phyloP scores from a whole-genome alignment of 208 protist species.

The Eutreptiella sp. region DNA sequence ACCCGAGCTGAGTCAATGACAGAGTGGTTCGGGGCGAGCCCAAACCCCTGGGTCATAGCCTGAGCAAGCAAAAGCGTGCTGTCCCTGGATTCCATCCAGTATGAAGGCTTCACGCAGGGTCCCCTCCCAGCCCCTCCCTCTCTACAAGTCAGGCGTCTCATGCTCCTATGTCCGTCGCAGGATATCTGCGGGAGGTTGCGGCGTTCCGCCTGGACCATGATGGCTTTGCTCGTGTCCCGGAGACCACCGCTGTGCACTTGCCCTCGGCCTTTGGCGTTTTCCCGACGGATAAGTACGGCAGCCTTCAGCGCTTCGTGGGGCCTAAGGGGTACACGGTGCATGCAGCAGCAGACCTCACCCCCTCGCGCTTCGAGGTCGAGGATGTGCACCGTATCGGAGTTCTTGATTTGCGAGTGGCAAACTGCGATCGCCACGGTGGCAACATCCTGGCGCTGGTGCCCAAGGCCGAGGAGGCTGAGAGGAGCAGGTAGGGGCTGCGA shows the following conservation, averaged over 20 bases:
- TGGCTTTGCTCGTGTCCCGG: conserved; percentile 53
- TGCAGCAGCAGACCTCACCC: conserved; percentile 56
- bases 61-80: too few relatives aligned
- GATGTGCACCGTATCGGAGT: conserved; percentile 59
- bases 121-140: too few relatives aligned
- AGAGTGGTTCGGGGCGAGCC: too few relatives aligned
- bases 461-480: not conserved
- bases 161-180: too few relatives aligned
- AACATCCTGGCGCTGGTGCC: conserved; percentile 56
- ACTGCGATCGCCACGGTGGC: conserved; percentile 63
- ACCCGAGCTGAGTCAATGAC: too few relatives aligned
- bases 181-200: conserved; percentile 54
- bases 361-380: conserved; percentile 48
- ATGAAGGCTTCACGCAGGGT: too few relatives aligned
- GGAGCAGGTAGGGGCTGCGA: too few relatives aligned
- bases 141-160: too few relatives aligned
- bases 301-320: conserved; percentile 51
- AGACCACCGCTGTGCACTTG: conserved; percentile 48
- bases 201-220: conserved; percentile 57
- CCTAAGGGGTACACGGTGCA: conserved; percentile 48
- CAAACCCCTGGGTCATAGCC: too few relatives aligned
- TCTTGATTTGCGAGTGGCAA: conserved; percentile 62
- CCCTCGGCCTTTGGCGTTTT: not conserved
- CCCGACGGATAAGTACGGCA: conserved; percentile 35
- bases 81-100: too few relatives aligned